Conservation (phyloP, 2,329 filamentous ascomycete genomes). For the Pestalotiopsis sp. region DNA sequence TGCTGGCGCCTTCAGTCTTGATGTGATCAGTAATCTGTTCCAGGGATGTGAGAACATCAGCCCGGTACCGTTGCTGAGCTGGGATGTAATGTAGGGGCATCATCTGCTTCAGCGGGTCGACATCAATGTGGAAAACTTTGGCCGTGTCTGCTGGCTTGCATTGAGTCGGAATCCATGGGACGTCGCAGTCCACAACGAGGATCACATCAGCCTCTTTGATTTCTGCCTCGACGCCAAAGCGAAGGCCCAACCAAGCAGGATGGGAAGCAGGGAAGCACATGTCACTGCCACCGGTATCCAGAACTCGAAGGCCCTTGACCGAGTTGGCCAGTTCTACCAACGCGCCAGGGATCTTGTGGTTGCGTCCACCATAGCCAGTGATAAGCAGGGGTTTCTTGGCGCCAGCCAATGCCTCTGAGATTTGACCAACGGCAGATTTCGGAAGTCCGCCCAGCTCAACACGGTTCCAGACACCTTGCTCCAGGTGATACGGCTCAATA, state of each 20-base stretch:
- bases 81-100: slow-evolving; percentile 75
- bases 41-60: slow-evolving; percentile 64
- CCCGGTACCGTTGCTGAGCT: slow-evolving; percentile 64
- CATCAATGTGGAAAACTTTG: slow-evolving; percentile 63
- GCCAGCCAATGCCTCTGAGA: slow-evolving; percentile 62
- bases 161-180: slow-evolving; percentile 88
- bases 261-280: slow-evolving; percentile 79
- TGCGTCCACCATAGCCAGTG: slow-evolving; percentile 71
- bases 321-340: slow-evolving; percentile 68
- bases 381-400: slow-evolving; percentile 69
- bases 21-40: slow-evolving; percentile 65
- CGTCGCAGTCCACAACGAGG: slow-evolving; percentile 83
- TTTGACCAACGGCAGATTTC: slow-evolving; percentile 51
- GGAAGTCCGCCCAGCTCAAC: slow-evolving; percentile 65
- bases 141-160: slow-evolving; percentile 54
- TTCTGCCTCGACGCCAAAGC: slow-evolving; percentile 71
- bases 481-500: slow-evolving; percentile 68
- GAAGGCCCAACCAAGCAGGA: slow-evolving; percentile 66
- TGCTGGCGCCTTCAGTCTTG: slow-evolving; percentile 37
- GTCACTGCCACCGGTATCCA: slow-evolving; percentile 76
- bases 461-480: slow-evolving; percentile 69
- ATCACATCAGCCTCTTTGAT: slow-evolving; percentile 82
- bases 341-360: slow-evolving; percentile 60
- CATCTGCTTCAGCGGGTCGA: slow-evolving; percentile 67
- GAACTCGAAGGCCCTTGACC: slow-evolving; percentile 67